Evolutionary conservation across 1,139 yeast genomes (phyloP).

Genomic region (Magnusiomyces ingens): DNA sequence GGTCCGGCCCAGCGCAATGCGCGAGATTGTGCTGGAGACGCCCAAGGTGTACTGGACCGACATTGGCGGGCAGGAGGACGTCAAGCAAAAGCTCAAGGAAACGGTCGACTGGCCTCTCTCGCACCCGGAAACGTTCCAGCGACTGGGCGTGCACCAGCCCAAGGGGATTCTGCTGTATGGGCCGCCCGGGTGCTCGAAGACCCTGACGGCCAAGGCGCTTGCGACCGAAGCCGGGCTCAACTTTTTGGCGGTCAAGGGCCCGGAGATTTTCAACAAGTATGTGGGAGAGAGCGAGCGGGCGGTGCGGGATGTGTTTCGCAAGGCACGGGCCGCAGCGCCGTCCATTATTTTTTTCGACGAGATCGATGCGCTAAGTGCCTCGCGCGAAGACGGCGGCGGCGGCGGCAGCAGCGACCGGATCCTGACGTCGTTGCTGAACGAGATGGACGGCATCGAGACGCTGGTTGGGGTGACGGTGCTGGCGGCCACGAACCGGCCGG

Average conservation of each 20-base stretch:
- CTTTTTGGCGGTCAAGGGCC: slow-evolving; percentile 91
- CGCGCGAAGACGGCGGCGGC: slow-evolving; percentile 57
- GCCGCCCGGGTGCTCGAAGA: slow-evolving; percentile 96
- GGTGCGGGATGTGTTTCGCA: slow-evolving; percentile 79
- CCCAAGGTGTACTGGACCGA: slow-evolving; percentile 93
- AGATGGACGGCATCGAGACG: slow-evolving; percentile 94
- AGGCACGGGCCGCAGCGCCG: slow-evolving; percentile 91
- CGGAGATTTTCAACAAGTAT: slow-evolving; percentile 86
- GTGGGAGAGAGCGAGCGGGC: slow-evolving; percentile 93
- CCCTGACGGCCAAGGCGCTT: slow-evolving; percentile 86
- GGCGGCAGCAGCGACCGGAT: slow-evolving; percentile 86
- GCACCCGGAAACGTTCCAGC: slow-evolving; percentile 67
- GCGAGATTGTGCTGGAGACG: slow-evolving; percentile 88
- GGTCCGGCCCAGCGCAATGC: slow-evolving; percentile 92
- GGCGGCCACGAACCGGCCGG: slow-evolving; percentile 94
- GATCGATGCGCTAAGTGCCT: slow-evolving; percentile 82
- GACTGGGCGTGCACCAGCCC: slow-evolving; percentile 82
- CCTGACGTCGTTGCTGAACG: slow-evolving; percentile 79
- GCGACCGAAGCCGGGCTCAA: slow-evolving; percentile 94
- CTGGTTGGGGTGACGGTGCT: slow-evolving; percentile 85
- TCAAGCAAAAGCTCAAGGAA: slow-evolving; percentile 74
- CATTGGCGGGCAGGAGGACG: slow-evolving; percentile 87
- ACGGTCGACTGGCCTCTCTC: slow-evolving; percentile 89
- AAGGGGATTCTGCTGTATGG: slow-evolving; percentile 87
- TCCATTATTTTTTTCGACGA: slow-evolving; percentile 91